Evolutionary conservation across 345 rosid species (phyloP).

Genomic region (Eucalyptus virginea): DNA sequence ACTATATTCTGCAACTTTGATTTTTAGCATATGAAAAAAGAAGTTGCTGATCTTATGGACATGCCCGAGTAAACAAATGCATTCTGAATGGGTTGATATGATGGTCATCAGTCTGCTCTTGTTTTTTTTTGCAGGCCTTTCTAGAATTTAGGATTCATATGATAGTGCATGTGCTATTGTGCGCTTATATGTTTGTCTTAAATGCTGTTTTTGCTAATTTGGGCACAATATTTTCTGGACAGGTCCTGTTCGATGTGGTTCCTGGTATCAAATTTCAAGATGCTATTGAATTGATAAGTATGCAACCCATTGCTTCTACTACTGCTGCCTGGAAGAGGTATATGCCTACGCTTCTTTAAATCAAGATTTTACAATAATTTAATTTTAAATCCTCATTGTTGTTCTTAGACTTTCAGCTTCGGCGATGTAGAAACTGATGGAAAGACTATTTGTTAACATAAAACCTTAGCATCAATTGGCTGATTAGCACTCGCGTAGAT

Average conservation of each 20-base stretch:
- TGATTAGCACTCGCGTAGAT: background rate
- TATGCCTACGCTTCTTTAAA: background rate
- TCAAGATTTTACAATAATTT: background rate
- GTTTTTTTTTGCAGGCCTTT: background rate
- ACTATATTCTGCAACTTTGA: background rate
- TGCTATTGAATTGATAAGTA: constrained; percentile 80
- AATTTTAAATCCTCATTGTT: background rate
- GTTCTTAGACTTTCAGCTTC: background rate
- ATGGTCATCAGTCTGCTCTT: background rate
- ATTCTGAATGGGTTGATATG: background rate
- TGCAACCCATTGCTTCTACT: constrained; percentile 88
- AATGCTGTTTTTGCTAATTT: background rate
- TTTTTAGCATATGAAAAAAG: background rate
- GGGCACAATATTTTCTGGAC: background rate
- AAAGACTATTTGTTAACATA: background rate
- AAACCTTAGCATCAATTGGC: background rate
- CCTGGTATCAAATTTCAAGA: constrained; percentile 77
- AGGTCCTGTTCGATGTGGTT: constrained; percentile 96
- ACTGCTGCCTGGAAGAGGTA: constrained; percentile 80
- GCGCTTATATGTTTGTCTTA: background rate
- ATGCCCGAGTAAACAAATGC: background rate
- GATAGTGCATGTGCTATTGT: background rate
- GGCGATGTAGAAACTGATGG: background rate
- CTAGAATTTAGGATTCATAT: background rate
- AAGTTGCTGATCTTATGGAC: background rate